Evolutionary conservation across 257 asterid genomes (phyloP).

Genomic region (Jacaranda copaia): DNA sequence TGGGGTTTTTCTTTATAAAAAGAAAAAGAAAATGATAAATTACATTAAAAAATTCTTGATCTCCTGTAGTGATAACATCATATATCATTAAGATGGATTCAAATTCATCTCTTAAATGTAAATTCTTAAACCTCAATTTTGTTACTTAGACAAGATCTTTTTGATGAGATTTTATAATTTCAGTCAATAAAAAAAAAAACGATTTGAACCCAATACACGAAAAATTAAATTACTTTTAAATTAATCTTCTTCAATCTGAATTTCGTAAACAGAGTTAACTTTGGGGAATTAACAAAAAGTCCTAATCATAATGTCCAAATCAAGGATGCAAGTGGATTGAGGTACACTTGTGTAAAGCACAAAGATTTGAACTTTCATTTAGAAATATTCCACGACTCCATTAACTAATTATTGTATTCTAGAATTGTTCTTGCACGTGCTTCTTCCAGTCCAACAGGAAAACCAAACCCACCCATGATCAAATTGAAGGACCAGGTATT

Average conservation of each 20-base stretch:
- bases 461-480: not conserved
- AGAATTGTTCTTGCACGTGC: constrained; percentile 31
- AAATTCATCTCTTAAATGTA: no score
- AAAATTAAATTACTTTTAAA: not conserved
- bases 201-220: no score
- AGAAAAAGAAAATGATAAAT: no score
- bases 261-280: not conserved
- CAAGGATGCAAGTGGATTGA: constrained; percentile 12
- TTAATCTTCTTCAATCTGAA: not conserved
- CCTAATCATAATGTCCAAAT: constrained; percentile 2
- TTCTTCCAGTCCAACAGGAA: not conserved
- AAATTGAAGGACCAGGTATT: not conserved
- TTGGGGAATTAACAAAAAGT: not conserved
- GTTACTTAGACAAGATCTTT: no score
- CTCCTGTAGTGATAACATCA: no score
- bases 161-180: no score
- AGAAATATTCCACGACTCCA: constrained; percentile 19
- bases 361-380: constrained; percentile 17
- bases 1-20: no score
- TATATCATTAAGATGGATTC: no score
- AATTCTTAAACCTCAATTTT: no score
- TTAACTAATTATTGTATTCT: not conserved
- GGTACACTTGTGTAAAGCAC: constrained; percentile 6
- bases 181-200: not conserved
- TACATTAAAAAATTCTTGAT: no score